These are phyloP conservation scores for Xylariomycetidae sp. DNA, from an alignment of 2,329 filamentous ascomycete species.

Conservation along the genomic window DNA sequence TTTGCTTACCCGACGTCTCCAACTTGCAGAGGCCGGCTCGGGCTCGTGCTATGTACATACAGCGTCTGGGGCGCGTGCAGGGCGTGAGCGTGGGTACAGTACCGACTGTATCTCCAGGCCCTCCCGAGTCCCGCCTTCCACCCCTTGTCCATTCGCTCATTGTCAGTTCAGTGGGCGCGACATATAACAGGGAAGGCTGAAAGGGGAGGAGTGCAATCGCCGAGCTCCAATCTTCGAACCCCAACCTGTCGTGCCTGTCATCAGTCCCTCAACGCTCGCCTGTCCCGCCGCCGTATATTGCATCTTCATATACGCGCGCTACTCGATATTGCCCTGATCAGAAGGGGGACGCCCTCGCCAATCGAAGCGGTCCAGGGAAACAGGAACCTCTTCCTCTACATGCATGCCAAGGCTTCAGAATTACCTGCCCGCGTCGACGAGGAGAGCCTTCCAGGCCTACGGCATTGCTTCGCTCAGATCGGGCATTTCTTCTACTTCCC, in stretches of 20 bases:
- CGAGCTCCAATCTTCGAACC: constrained; percentile 20
- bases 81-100: too few species aligned
- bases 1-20: too few species aligned
- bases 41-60: too few species aligned
- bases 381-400: constrained; percentile 28
- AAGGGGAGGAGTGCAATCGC: too few species aligned
- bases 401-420: constrained; percentile 35
- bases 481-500: constrained; percentile 29
- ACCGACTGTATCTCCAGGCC: too few species aligned
- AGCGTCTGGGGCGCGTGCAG: too few species aligned
- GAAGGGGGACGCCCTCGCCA: constrained; percentile 29
- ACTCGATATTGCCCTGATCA: constrained; percentile 35
- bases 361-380: constrained; percentile 28
- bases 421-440: constrained; percentile 23
- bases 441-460: constrained; percentile 20
- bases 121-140: constrained; percentile 11
- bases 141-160: constrained; percentile 16
- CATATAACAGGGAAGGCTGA: constrained; percentile 23
- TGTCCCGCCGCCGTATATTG: constrained; percentile 35
- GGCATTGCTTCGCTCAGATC: constrained; percentile 27
- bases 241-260: too few species aligned
- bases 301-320: constrained; percentile 35
- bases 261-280: constrained; percentile 20
- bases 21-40: too few species aligned
- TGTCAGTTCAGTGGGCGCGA: constrained; percentile 21